Percentiles rank a stretch among this genome's conserved stretches.
Conservation (phyloP, 257 asterid species). For the Solanum pinnatisectum region DNA sequence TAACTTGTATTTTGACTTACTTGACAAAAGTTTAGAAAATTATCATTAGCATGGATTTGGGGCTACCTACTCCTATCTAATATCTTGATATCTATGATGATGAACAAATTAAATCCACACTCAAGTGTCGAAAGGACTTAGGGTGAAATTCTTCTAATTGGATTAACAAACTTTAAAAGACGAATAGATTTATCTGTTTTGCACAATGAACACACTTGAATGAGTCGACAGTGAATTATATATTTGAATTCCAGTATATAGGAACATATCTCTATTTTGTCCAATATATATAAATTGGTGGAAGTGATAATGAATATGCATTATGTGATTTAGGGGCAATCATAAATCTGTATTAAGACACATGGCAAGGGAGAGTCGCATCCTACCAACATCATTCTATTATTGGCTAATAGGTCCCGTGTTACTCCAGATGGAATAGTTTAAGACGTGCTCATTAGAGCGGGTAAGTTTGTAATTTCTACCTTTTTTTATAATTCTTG, state of each 20-base stretch:
- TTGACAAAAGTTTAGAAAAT: background rate
- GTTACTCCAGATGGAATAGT: background rate
- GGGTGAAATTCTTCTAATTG: background rate
- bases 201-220: background rate
- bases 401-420: background rate
- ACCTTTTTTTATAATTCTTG: background rate
- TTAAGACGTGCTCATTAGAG: background rate
- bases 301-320: background rate
- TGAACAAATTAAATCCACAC: background rate
- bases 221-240: background rate
- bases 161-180: background rate
- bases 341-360: background rate
- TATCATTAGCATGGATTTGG: background rate
- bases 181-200: background rate
- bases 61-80: background rate
- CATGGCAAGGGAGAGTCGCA: background rate
- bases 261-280: background rate
- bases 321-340: background rate
- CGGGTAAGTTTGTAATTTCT: background rate
- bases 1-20: background rate
- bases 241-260: too few relatives aligned
- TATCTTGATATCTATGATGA: background rate
- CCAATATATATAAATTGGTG: background rate
- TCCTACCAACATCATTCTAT: background rate
- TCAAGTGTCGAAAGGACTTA: background rate